Base-by-base conservation (phyloP, 2,329 filamentous ascomycete genomes). In the Epichloe sp. region DNA sequence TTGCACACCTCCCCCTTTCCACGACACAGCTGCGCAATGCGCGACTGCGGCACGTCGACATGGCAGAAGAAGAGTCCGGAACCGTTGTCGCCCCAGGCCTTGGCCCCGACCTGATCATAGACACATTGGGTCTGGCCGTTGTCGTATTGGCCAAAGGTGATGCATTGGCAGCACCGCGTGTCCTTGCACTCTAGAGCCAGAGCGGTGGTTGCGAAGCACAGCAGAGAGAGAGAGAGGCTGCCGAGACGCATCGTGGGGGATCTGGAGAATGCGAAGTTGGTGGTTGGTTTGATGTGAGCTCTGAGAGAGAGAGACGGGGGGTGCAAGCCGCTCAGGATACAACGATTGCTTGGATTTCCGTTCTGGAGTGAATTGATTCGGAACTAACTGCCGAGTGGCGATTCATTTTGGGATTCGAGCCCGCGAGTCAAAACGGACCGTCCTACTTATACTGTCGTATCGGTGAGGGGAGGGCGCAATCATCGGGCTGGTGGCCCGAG, bases 161-260 rank as follows among this genome's bases (percentile, higher is more conserved):
- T 47, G 19, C 45, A 37, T 21, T 47, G 45, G 35, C 45, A 47
- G 35, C 45, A 47, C 35, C 45, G 35, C 35, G 45, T 47, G 45
- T 47, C 2, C 45, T 47, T 37, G 35, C 19, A 47, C 5, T 38
- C 19, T n/a, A 38, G 35, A n/a, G 45, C 35, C 19, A 26, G 19
- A n/a, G 45, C 45, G 7, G 45, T 23, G 19, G 19, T 14, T 11
- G 37, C 21, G 35, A 48, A 23, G 37, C 5, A 41, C 12, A 41
- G 14, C 14, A 48, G n/a, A 19, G 21, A 34, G 17, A 23, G 23
- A 23, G 23, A 26, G 23, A 26, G 36, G 21, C 4, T 36, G 36
- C 15, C 23, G 12, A 40, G 26, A 12, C 45, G 46, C 36, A 31
- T 47, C 26, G 21, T 47, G 36, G 11, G 10, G 8, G 31, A 31